Evolutionary conservation across 2,329 filamentous ascomycete genomes (phyloP).

Genomic region (Aspergillus caelatus): DNA sequence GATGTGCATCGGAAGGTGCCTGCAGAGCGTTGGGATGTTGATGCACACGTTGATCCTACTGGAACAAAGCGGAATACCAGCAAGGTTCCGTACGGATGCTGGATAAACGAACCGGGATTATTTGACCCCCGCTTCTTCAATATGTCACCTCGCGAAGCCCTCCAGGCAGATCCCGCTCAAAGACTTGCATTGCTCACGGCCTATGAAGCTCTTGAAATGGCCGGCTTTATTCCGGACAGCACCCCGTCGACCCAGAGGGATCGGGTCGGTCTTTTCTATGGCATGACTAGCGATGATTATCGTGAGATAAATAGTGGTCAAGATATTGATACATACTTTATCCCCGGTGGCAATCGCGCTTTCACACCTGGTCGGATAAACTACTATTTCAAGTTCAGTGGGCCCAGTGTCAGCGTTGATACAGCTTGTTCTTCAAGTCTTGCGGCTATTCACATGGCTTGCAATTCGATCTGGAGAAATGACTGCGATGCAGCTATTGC

Average conservation of each 20-base stretch:
- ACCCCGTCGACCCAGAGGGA: conserved; percentile 68
- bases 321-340: conserved; percentile 71
- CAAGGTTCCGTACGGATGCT: conserved; percentile 76
- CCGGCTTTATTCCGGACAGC: conserved; percentile 73
- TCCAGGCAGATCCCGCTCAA: conserved; percentile 80
- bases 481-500: conserved; percentile 82
- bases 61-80: conserved; percentile 76
- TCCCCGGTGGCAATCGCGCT: conserved; percentile 64
- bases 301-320: conserved; percentile 74
- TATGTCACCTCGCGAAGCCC: conserved; percentile 80
- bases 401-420: conserved; percentile 72
- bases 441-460: conserved; percentile 71
- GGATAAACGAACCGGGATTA: conserved; percentile 72
- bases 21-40: conserved; percentile 70
- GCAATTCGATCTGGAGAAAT: conserved; percentile 71
- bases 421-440: conserved; percentile 79
- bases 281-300: conserved; percentile 76
- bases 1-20: conserved; percentile 68
- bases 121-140: conserved; percentile 88
- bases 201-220: conserved; percentile 81
- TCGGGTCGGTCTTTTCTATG: conserved; percentile 73
- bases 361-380: conserved; percentile 35
- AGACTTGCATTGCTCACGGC: conserved; percentile 74
- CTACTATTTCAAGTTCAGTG: conserved; percentile 64
- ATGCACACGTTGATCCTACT: conserved; percentile 70